Percentiles rank a stretch among this genome's conserved stretches.
phyloP scores from a whole-genome alignment of 2,329 filamentous ascomycete species.

The Exophiala calicioides region DNA sequence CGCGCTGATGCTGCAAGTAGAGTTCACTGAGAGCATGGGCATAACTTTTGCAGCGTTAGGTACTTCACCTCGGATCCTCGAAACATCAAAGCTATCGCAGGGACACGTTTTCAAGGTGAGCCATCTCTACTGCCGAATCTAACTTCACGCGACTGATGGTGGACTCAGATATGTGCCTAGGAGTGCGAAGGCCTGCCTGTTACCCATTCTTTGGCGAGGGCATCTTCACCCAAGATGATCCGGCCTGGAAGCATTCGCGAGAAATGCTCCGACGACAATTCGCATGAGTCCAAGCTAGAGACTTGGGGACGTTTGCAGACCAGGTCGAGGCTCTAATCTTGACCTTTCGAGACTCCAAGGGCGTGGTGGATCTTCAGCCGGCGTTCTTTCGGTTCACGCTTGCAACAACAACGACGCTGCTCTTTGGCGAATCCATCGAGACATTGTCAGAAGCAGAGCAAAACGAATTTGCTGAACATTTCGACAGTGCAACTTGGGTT shows the following conservation, averaged over 20 bases:
- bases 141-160: background rate
- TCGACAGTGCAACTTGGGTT: conserved; percentile 49
- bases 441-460: conserved; percentile 26
- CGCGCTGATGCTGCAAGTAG: conserved; percentile 11
- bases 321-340: conserved; percentile 25
- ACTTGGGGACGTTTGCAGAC: conserved; percentile 36
- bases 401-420: conserved; percentile 48
- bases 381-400: conserved; percentile 53
- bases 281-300: conserved; percentile 35
- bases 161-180: conserved; percentile 25
- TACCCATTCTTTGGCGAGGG: conserved; percentile 40
- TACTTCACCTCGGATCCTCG: background rate
- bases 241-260: conserved; percentile 41
- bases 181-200: conserved; percentile 37
- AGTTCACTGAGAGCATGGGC: conserved; percentile 14
- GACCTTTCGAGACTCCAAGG: conserved; percentile 13
- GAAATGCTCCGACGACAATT: conserved; percentile 44
- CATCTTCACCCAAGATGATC: conserved; percentile 45
- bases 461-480: conserved; percentile 48
- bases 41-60: conserved; percentile 8
- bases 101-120: background rate
- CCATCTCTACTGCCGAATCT: background rate
- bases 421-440: conserved; percentile 37
- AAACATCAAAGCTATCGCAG: background rate
- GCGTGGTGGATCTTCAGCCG: conserved; percentile 47